Evolutionary conservation across 2,329 filamentous ascomycete genomes (phyloP).

Genomic region (Colletotrichum spaethianum): DNA sequence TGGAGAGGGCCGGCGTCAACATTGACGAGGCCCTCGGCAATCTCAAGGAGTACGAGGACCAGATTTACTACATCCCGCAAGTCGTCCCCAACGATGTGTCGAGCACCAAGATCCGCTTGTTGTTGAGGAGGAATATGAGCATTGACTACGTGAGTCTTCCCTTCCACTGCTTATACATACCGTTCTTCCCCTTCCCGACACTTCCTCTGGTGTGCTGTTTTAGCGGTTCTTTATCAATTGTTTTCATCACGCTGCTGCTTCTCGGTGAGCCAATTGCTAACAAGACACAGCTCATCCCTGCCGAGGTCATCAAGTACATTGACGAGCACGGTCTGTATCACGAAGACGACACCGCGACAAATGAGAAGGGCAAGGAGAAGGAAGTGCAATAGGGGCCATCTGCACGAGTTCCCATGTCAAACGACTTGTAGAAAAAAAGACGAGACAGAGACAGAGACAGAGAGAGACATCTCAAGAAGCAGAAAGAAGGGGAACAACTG

Average conservation of each 20-base stretch:
- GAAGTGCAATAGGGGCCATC: slow-evolving; percentile 24
- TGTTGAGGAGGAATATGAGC: slow-evolving; percentile 43
- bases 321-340: slow-evolving; percentile 76
- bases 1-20: slow-evolving; percentile 91
- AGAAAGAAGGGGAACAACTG: slow-evolving; percentile 5
- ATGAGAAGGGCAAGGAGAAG: slow-evolving; percentile 37
- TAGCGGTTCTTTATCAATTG: background rate
- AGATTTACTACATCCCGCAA: slow-evolving; percentile 90
- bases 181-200: background rate
- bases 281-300: slow-evolving; percentile 83
- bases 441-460: slow-evolving; percentile 8
- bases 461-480: slow-evolving; percentile 8
- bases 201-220: background rate
- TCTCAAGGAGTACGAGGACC: slow-evolving; percentile 85
- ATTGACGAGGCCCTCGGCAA: slow-evolving; percentile 89
- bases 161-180: background rate
- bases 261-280: slow-evolving; percentile 58
- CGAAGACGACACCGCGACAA: slow-evolving; percentile 52
- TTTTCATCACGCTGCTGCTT: background rate
- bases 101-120: slow-evolving; percentile 45
- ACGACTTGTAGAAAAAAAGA: slow-evolving; percentile 16
- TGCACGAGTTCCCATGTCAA: background rate
- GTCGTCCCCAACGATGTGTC: slow-evolving; percentile 86
- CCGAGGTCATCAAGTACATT: slow-evolving; percentile 82
- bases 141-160: slow-evolving; percentile 39